Percentiles rank a stretch among this genome's conserved stretches.
Evolutionary conservation across 805 yeast species (phyloP).

Genomic region (Ogataea salicorniae): DNA sequence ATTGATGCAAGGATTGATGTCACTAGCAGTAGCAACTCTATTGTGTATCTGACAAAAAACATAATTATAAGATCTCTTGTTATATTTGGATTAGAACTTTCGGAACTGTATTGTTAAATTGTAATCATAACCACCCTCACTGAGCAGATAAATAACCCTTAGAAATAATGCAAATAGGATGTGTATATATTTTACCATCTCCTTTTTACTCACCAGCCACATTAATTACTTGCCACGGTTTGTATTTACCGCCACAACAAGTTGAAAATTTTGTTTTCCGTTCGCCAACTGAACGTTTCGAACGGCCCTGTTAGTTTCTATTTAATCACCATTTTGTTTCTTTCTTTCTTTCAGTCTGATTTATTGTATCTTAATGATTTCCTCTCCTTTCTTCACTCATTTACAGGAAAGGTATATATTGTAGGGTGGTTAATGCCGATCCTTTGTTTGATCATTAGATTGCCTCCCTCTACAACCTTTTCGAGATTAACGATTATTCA

Average conservation of each 20-base stretch:
- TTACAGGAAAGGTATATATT: slow-evolving; percentile 32
- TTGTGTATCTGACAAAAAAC: background rate
- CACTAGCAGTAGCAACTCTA: background rate
- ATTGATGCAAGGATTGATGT: background rate
- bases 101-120: too few species aligned
- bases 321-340: background rate
- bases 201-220: too few species aligned
- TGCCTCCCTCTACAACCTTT: slow-evolving; percentile 36
- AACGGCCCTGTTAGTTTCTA: background rate
- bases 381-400: slow-evolving; percentile 29
- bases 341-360: background rate
- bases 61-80: too few species aligned
- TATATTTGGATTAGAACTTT: too few species aligned
- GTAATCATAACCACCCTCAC: too few species aligned
- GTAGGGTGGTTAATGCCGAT: slow-evolving; percentile 35
- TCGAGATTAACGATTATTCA: slow-evolving; percentile 22
- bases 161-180: too few species aligned
- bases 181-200: too few species aligned
- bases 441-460: slow-evolving; percentile 19
- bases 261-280: too few species aligned
- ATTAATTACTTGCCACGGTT: too few species aligned
- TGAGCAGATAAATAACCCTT: too few species aligned
- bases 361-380: background rate
- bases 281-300: background rate
- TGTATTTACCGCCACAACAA: too few species aligned